Conservation (phyloP, 805 yeast genomes). For the Metschnikowia chrysomelidarum region DNA sequence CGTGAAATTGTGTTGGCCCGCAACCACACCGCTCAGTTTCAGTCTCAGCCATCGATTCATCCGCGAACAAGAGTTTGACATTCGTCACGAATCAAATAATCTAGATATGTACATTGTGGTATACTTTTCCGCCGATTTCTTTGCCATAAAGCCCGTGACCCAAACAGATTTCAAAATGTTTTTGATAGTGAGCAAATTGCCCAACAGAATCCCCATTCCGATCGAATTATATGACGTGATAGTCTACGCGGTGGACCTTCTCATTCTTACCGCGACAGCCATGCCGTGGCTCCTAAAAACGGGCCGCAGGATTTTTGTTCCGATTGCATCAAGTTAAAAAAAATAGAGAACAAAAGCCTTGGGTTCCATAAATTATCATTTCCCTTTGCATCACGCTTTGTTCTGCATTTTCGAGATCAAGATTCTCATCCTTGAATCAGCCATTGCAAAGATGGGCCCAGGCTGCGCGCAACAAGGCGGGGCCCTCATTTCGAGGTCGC, state of each 20-base stretch:
- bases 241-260: slow-evolving; percentile 14
- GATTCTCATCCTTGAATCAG: no score
- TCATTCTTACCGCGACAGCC: slow-evolving; percentile 12
- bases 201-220: slow-evolving; percentile 18
- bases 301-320: background rate
- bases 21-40: slow-evolving; percentile 18
- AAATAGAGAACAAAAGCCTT: no score
- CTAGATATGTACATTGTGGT: slow-evolving; percentile 18
- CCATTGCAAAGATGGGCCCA: no score
- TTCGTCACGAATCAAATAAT: slow-evolving; percentile 1
- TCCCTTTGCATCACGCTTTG: no score
- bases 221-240: slow-evolving; percentile 19
- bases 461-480: no score
- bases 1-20: slow-evolving; percentile 23
- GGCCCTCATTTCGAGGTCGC: no score
- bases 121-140: slow-evolving; percentile 16
- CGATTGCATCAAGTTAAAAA: no score
- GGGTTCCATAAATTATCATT: no score
- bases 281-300: slow-evolving; percentile 6
- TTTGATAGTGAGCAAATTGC: slow-evolving; percentile 15
- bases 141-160: slow-evolving; percentile 10
- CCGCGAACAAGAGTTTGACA: slow-evolving; percentile 4
- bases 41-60: slow-evolving; percentile 11
- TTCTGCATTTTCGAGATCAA: background rate
- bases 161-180: slow-evolving; percentile 7